Evolutionary conservation across 164 flowering plant species (phyloP).

Genomic region (Nymphaea thermarum): DNA sequence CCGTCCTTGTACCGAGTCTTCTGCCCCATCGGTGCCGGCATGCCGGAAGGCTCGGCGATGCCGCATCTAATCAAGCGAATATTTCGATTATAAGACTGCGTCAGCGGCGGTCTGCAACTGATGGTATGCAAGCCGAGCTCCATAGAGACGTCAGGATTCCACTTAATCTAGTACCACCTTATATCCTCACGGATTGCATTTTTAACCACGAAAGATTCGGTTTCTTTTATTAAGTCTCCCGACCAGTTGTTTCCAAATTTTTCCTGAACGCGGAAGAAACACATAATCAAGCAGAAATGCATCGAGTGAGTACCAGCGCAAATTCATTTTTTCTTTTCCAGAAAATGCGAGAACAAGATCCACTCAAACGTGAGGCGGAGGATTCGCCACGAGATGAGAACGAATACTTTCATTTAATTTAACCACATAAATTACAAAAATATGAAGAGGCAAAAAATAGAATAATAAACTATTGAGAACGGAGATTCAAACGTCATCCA

Average conservation of each 20-base stretch:
- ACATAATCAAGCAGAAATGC: not conserved
- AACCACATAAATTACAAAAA: not conserved
- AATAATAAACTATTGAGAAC: no score
- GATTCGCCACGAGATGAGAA: not conserved
- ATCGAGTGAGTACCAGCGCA: not conserved
- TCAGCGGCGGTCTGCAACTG: slow-evolving; percentile 24
- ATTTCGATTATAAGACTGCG: slow-evolving; percentile 11
- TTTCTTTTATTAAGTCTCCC: not conserved
- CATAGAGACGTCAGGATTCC: slow-evolving; percentile 15
- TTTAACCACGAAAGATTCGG: not conserved
- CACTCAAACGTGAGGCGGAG: not conserved
- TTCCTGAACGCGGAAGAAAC: not conserved
- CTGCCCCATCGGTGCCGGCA: slow-evolving; percentile 87
- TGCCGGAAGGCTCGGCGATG: slow-evolving; percentile 73
- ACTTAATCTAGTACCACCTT: not conserved
- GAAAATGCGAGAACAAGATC: not conserved
- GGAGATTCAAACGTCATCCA: not conserved
- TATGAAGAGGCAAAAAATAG: not conserved
- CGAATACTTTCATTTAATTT: no score
- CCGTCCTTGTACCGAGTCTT: slow-evolving; percentile 85
- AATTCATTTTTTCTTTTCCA: not conserved
- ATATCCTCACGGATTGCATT: not conserved
- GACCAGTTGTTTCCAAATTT: not conserved
- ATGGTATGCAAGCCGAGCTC: slow-evolving; percentile 19
- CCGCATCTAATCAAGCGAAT: slow-evolving; percentile 33